Conservation (phyloP, 129 eudicot species). For the Flaveria trinervia region DNA sequence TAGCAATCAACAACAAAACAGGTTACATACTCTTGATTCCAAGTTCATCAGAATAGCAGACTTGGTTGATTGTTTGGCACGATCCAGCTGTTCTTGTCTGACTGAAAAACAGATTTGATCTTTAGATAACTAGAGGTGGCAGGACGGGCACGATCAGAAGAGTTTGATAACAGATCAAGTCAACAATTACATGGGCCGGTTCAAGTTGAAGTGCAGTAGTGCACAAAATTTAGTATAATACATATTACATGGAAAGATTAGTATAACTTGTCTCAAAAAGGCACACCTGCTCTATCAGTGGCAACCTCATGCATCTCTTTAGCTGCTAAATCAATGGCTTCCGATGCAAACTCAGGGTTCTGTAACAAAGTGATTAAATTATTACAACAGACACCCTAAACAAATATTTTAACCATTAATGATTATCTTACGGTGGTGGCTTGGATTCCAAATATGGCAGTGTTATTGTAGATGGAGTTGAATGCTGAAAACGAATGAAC, state of each 20-base stretch:
- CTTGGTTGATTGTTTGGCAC: constrained; percentile 91
- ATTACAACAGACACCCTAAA: constrained; percentile 4
- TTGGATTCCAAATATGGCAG: constrained; percentile 79
- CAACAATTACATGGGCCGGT: not conserved
- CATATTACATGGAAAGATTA: not conserved
- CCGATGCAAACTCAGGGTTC: constrained; percentile 64
- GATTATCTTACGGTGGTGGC: constrained; percentile 75
- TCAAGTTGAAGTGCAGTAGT: not conserved
- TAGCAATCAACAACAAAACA: not conserved
- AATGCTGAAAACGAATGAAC: constrained; percentile 76
- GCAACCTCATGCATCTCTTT: constrained; percentile 67
- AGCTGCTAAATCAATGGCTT: constrained; percentile 72
- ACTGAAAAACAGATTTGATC: constrained; percentile 42
- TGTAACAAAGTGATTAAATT: constrained; percentile 20
- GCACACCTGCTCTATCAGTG: constrained; percentile 60
- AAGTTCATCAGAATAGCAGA: constrained; percentile 93
- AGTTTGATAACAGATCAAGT: not conserved
- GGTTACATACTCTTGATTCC: constrained; percentile 83
- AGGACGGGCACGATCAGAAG: not conserved
- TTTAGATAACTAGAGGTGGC: not conserved
- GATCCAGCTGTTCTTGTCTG: constrained; percentile 68
- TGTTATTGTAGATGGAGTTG: constrained; percentile 64
- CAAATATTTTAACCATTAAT: not conserved
- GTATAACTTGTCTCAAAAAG: constrained; percentile 8
- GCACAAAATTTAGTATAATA: not conserved